These are phyloP conservation scores for Pseudogymnoascus sp. DNA, from an alignment of 2,329 filamentous ascomycete genomes.

Conservation along the genomic window DNA sequence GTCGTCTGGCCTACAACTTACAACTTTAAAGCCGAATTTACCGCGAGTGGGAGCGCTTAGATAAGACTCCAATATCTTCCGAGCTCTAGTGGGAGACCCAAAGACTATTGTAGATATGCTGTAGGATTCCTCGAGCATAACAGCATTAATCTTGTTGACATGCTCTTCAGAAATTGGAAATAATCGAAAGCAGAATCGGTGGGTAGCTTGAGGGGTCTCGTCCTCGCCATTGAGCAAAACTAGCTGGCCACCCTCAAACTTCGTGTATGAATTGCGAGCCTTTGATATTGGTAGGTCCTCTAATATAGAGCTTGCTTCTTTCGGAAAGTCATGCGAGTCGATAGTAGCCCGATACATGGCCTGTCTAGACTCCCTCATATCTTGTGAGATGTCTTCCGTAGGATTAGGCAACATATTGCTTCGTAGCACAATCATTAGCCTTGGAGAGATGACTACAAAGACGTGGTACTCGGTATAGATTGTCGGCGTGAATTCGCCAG, in stretches of 20 bases:
- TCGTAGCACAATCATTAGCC: slow-evolving; percentile 22
- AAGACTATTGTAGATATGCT: slow-evolving; percentile 26
- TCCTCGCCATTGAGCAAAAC: slow-evolving; percentile 15
- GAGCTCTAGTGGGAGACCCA: slow-evolving; percentile 12
- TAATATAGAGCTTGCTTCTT: slow-evolving; percentile 20
- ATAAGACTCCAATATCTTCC: neutral
- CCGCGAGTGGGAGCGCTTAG: neutral
- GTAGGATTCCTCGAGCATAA: slow-evolving; percentile 26
- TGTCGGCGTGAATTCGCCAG: neutral
- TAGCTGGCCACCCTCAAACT: slow-evolving; percentile 20
- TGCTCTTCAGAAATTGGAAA: slow-evolving; percentile 24
- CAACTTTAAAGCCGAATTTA: neutral
- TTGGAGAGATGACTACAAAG: slow-evolving; percentile 20
- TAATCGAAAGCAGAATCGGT: slow-evolving; percentile 28
- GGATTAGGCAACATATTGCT: slow-evolving; percentile 19
- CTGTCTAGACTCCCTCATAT: neutral
- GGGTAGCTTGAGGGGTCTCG: slow-evolving; percentile 12
- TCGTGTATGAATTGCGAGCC: slow-evolving; percentile 24
- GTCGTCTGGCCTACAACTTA: neutral
- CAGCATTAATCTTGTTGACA: slow-evolving; percentile 28
- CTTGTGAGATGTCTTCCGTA: slow-evolving; percentile 16
- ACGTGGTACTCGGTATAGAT: slow-evolving; percentile 18
- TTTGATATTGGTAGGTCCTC: slow-evolving; percentile 26
- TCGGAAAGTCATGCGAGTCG: slow-evolving; percentile 14
- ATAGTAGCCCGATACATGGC: neutral